Evolutionary conservation across 192 early-diverging fungal genomes (phyloP).

Genomic region (Coemansia sp.): DNA sequence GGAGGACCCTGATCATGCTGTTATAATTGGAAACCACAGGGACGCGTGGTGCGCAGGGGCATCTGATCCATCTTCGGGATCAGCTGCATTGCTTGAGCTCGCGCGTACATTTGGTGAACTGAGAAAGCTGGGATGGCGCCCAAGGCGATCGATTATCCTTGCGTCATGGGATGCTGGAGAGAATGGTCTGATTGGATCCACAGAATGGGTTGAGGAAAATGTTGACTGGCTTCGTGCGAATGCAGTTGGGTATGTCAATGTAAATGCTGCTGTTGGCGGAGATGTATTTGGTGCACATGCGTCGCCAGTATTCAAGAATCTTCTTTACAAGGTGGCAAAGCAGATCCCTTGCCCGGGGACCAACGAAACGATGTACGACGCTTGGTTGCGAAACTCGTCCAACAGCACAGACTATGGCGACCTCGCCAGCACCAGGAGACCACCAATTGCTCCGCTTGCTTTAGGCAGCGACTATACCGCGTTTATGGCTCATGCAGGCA

Average conservation of each 20-base stretch:
- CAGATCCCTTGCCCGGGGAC: conserved; percentile 51
- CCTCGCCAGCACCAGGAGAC: neutral
- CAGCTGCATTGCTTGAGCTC: conserved; percentile 61
- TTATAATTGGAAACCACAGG: conserved; percentile 66
- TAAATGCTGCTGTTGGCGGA: conserved; percentile 59
- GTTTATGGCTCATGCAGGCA: conserved; percentile 68
- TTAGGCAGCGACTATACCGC: conserved; percentile 60
- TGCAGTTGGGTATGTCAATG: conserved; percentile 61
- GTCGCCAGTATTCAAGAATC: conserved; percentile 49
- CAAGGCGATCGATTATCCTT: conserved; percentile 60
- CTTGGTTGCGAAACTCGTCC: conserved; percentile 44
- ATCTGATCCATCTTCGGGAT: conserved; percentile 63
- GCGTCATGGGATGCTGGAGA: conserved; percentile 71
- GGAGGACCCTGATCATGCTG: conserved; percentile 50
- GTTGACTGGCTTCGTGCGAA: conserved; percentile 55
- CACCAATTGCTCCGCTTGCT: conserved; percentile 39
- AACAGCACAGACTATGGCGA: neutral
- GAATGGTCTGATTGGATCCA: conserved; percentile 64
- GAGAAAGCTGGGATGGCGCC: conserved; percentile 60
- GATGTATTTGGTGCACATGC: conserved; percentile 48
- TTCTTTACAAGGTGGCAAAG: conserved; percentile 56
- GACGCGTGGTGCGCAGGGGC: conserved; percentile 69
- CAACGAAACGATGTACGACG: conserved; percentile 54
- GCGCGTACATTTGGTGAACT: conserved; percentile 57
- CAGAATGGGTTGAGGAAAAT: conserved; percentile 68